Conservation (phyloP, 2,329 filamentous ascomycete genomes). For the Aspergillus clavatus region DNA sequence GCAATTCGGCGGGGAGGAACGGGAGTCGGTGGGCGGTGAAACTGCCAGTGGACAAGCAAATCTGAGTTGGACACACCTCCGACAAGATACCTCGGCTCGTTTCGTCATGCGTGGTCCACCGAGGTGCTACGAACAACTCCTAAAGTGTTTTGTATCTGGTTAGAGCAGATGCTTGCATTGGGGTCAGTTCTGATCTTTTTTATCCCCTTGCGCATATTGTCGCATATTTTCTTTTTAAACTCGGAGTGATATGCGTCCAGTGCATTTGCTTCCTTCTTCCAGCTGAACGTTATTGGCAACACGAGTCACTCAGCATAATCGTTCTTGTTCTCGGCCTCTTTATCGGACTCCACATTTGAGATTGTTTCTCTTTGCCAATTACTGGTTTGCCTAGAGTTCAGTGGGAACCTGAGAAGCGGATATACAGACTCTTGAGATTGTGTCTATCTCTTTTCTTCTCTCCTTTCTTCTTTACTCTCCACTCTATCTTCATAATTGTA, state of each 20-base stretch:
- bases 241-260: neutral
- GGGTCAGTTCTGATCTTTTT: neutral
- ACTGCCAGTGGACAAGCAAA: constrained; percentile 16
- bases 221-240: neutral
- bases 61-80: too few relatives aligned
- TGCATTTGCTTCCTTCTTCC: neutral
- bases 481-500: neutral
- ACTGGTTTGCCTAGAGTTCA: neutral
- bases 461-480: constrained; percentile 1
- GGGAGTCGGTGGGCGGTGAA: constrained; percentile 12
- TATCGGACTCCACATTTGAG: neutral
- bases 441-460: neutral
- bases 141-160: too few relatives aligned
- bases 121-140: constrained; percentile 20
- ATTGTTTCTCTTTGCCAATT: neutral
- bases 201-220: neutral
- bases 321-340: too few relatives aligned
- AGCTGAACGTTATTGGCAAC: neutral
- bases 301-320: neutral
- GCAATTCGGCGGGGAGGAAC: constrained; percentile 12
- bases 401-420: neutral
- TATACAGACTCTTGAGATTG: neutral
- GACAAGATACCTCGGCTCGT: constrained; percentile 26
- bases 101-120: constrained; percentile 25
- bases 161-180: neutral